Percentiles rank a stretch among this genome's conserved stretches.
Conservation (phyloP, 2,329 filamentous ascomycete species). For the Myotisia sp. region DNA sequence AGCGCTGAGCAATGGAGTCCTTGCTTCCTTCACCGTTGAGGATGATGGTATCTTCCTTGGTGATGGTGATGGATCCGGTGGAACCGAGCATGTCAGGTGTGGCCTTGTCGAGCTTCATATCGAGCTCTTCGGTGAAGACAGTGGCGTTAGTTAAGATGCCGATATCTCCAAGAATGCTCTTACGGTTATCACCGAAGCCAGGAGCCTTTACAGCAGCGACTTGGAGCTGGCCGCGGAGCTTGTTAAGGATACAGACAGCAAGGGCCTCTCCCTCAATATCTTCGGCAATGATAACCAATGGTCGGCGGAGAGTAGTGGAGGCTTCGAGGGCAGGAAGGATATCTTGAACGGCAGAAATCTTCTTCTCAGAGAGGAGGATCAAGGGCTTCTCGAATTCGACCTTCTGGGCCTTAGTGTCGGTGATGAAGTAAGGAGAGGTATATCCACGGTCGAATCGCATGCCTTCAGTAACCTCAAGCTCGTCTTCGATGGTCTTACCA, state of each 20-base stretch:
- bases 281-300: conserved; percentile 96
- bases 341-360: conserved; percentile 98
- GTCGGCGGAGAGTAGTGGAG: conserved; percentile 86
- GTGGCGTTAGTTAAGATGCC: conserved; percentile 91
- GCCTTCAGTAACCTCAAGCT: conserved; percentile 97
- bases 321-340: conserved; percentile 96
- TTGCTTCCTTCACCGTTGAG: conserved; percentile 94
- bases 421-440: conserved; percentile 99
- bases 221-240: conserved; percentile 98
- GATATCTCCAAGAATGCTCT: conserved; percentile 96
- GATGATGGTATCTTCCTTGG: conserved; percentile 98
- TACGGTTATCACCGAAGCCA: conserved; percentile 99
- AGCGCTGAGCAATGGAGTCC: conserved; percentile 83
- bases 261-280: conserved; percentile 98
- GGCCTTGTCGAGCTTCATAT: conserved; percentile 97
- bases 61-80: conserved; percentile 97
- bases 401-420: conserved; percentile 95
- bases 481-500: conserved; percentile 94
- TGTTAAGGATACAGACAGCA: conserved; percentile 98
- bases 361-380: conserved; percentile 98
- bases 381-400: conserved; percentile 99
- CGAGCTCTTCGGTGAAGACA: conserved; percentile 96
- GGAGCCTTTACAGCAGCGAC: conserved; percentile 97
- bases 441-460: conserved; percentile 99
- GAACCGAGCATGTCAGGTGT: conserved; percentile 91